These are phyloP conservation scores for Chlorophyllum brunneum DNA, from an alignment of 768 basidiomycete genomes.

Conservation along the genomic window DNA sequence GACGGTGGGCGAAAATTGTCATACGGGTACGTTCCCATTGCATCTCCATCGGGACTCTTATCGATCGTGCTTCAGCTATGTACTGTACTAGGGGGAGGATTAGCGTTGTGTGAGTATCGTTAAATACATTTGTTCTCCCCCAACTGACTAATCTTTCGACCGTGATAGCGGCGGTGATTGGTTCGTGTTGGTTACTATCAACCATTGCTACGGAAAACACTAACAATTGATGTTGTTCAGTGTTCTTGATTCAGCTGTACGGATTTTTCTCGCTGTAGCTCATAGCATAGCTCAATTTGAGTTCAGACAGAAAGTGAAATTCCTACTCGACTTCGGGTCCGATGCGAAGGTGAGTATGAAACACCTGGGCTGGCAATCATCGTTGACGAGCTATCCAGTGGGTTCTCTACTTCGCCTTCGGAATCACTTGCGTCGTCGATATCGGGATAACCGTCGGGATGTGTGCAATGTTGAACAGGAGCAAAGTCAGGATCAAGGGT, in stretches of 20 bases:
- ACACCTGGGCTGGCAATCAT: neutral
- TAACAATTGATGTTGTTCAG: neutral
- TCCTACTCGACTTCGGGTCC: slow-evolving; percentile 4
- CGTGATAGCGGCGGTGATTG: slow-evolving; percentile 4
- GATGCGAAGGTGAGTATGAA: neutral
- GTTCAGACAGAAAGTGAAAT: neutral
- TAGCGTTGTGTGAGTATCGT: slow-evolving; percentile 1
- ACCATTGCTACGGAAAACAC: neutral
- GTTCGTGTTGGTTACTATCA: neutral
- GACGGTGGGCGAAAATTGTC: neutral
- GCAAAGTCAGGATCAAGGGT: slow-evolving; percentile 8
- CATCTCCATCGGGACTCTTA: neutral
- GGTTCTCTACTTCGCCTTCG: slow-evolving; percentile 8
- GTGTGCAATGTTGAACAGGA: neutral
- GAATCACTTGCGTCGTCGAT: slow-evolving; percentile 7
- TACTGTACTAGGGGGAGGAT: neutral
- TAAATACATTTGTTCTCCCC: neutral
- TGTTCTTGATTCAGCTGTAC: slow-evolving; percentile 9
- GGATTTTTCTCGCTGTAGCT: neutral
- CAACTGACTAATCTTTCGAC: neutral
- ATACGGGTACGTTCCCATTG: neutral
- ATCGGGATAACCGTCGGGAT: slow-evolving; percentile 11
- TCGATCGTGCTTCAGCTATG: neutral
- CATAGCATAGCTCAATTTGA: neutral
- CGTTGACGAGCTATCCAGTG: neutral